Percentiles rank a stretch among this genome's conserved stretches.
phyloP scores from a whole-genome alignment of 192 early-diverging fungal genomes.

The Backusella tuberculispora region DNA sequence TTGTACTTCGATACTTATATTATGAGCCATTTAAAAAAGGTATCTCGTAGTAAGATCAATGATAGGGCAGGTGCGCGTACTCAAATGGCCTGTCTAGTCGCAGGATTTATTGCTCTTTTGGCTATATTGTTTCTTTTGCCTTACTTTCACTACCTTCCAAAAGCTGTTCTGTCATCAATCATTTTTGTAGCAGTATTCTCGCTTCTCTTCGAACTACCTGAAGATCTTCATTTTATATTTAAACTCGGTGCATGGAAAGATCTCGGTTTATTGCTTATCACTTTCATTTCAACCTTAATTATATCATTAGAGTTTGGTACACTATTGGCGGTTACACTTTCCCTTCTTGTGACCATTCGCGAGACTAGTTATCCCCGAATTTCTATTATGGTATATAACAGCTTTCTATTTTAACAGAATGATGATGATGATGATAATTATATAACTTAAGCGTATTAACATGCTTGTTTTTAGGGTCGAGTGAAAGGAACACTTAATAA shows the following conservation, averaged over 20 bases:
- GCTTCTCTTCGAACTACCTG: conserved; percentile 72
- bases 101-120: conserved; percentile 72
- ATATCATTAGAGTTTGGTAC: conserved; percentile 93
- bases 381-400: conserved; percentile 62
- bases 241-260: conserved; percentile 82
- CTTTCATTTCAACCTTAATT: conserved; percentile 84
- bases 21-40: conserved; percentile 34
- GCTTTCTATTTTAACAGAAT: background rate
- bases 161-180: conserved; percentile 59
- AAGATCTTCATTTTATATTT: conserved; percentile 81
- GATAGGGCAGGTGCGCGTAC: conserved; percentile 86
- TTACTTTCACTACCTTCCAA: conserved; percentile 43
- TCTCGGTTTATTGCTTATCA: conserved; percentile 78
- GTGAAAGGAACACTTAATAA: conserved; percentile 56
- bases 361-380: conserved; percentile 84
- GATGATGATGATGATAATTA: background rate
- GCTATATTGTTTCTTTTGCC: conserved; percentile 83
- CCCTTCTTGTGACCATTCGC: conserved; percentile 88
- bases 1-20: background rate
- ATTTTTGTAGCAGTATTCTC: conserved; percentile 81
- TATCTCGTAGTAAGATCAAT: conserved; percentile 91
- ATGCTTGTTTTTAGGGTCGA: conserved; percentile 43
- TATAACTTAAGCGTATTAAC: background rate
- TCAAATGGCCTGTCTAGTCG: conserved; percentile 86
- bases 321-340: conserved; percentile 82